Conservation (phyloP, 257 asterid species). For the Solanum appendiculatum region DNA sequence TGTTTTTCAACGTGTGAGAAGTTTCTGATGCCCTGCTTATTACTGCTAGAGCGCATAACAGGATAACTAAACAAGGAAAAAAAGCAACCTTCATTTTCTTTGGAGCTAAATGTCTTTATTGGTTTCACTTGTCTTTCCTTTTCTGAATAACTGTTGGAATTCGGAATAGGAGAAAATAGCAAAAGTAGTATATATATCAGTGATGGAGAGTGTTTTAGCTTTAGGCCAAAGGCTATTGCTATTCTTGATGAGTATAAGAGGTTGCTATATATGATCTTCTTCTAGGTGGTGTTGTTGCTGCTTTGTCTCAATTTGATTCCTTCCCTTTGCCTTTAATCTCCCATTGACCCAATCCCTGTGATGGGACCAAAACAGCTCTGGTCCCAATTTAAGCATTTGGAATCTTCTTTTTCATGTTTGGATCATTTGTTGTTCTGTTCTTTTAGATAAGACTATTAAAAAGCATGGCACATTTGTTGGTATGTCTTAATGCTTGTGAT, state of each 20-base stretch:
- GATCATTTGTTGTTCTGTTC: neutral
- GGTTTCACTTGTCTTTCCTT: neutral
- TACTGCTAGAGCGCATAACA: slow-evolving; percentile 8
- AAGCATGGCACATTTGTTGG: neutral
- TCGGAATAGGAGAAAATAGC: neutral
- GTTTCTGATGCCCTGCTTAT: slow-evolving; percentile 13
- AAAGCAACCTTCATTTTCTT: slow-evolving; percentile 8
- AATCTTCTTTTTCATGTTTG: neutral
- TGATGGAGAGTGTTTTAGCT: neutral
- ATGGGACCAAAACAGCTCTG: neutral
- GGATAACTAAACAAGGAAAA: slow-evolving; percentile 12
- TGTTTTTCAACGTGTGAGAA: neutral
- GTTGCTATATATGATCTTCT: neutral
- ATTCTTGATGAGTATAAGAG: neutral
- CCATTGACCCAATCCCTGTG: neutral
- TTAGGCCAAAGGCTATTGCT: neutral
- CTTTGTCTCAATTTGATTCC: neutral
- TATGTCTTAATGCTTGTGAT: neutral
- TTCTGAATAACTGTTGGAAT: neutral
- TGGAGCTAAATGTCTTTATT: neutral
- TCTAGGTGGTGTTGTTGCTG: neutral
- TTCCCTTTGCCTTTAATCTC: neutral
- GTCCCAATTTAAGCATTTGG: neutral
- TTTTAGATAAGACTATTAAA: neutral
- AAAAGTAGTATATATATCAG: neutral